Evolutionary conservation across 495 filamentous ascomycete genomes (phyloP).

Genomic region (Niebla homalea): DNA sequence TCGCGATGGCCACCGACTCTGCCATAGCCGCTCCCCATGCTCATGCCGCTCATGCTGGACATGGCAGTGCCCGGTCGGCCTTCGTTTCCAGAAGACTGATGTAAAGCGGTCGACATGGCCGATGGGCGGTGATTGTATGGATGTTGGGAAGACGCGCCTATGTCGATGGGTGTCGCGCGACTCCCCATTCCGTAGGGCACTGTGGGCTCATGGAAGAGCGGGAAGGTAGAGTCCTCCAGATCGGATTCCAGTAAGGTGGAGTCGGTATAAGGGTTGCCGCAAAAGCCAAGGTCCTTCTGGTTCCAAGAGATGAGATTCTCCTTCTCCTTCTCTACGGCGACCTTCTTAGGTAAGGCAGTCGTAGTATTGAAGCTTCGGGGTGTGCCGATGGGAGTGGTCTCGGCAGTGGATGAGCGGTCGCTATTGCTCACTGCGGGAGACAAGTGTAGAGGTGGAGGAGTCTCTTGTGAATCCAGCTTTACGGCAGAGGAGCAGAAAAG

Average conservation of each 20-base stretch:
- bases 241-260: slow-evolving; percentile 26
- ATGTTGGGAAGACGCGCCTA: slow-evolving; percentile 43
- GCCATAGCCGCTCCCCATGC: slow-evolving; percentile 7
- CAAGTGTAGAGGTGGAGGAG: slow-evolving; percentile 28
- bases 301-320: slow-evolving; percentile 28
- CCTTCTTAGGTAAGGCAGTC: slow-evolving; percentile 24
- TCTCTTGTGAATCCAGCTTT: slow-evolving; percentile 36
- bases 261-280: slow-evolving; percentile 19
- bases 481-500: slow-evolving; percentile 10
- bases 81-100: slow-evolving; percentile 25
- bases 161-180: slow-evolving; percentile 48
- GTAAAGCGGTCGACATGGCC: slow-evolving; percentile 34
- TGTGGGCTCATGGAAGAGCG: slow-evolving; percentile 30
- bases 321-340: slow-evolving; percentile 29
- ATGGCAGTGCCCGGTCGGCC: slow-evolving; percentile 15
- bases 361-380: slow-evolving; percentile 31
- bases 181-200: slow-evolving; percentile 33
- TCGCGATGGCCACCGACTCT: slow-evolving; percentile 16
- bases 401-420: slow-evolving; percentile 30
- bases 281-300: slow-evolving; percentile 21
- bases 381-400: slow-evolving; percentile 30
- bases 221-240: slow-evolving; percentile 28
- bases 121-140: slow-evolving; percentile 51
- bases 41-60: slow-evolving; percentile 13
- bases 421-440: slow-evolving; percentile 28